phyloP scores from a whole-genome alignment of 2,329 filamentous ascomycete genomes.

The Pyricularia sp. region DNA sequence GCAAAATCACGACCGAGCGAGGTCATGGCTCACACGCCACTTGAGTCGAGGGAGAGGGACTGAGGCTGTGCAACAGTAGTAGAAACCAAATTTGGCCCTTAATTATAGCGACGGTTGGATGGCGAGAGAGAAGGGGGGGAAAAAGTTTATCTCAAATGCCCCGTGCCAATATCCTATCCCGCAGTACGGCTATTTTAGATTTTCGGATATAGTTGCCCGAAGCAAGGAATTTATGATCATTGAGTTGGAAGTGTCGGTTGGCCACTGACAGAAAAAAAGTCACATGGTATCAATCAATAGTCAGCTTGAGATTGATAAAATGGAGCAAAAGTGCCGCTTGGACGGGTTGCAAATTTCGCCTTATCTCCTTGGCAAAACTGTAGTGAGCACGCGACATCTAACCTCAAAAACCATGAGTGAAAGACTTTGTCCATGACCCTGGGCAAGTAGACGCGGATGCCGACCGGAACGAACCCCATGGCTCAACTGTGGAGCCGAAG shows the following conservation, averaged over 20 bases:
- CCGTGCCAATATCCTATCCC: not conserved
- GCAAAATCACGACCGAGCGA: not conserved
- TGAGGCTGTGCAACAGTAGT: no score
- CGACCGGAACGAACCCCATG: not conserved
- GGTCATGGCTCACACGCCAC: not conserved
- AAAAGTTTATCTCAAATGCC: not conserved
- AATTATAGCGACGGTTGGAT: not conserved
- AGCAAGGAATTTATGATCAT: no score
- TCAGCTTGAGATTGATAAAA: not conserved
- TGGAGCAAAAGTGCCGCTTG: no score
- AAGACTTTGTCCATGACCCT: not conserved
- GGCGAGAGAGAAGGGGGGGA: no score
- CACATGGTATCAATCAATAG: no score
- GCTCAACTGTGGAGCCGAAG: not conserved
- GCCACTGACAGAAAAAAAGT: not conserved
- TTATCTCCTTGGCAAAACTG: not conserved
- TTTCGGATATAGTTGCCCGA: not conserved
- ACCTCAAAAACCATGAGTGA: not conserved
- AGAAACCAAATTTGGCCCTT: not conserved
- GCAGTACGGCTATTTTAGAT: not conserved
- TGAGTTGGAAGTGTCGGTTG: not conserved
- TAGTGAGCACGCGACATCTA: not conserved
- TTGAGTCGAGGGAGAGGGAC: no score
- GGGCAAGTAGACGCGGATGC: not conserved
- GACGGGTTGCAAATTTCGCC: not conserved